Evolutionary conservation across 176 grass and related monocot species (phyloP), one percentile per base, ranked within the genome.

Genomic region (Oryza meyeriana): DNA sequence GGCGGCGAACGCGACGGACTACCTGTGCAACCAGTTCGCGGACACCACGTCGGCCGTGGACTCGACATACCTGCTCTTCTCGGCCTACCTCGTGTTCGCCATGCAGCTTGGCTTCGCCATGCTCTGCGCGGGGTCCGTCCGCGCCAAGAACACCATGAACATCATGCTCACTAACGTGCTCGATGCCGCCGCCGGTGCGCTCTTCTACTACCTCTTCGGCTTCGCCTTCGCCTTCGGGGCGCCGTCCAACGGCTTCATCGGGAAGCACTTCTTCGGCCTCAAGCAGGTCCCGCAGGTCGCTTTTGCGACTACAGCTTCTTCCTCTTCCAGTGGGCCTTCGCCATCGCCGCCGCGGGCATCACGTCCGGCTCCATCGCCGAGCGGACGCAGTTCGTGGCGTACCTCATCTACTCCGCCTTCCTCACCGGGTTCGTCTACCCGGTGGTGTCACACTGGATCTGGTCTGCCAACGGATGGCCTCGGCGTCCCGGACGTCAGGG

Each of bases 131-230:
- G 94, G 94, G 0, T 97, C 91, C 42, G 94, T 97, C 29, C 91
- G 94, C 68, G 94, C 94, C 69, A 97, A 97, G 88, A 97, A 97
- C 91, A 94, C 94, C 65, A 93, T 97, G 94, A 97, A 94, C 84
- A 97, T 94, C 71, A 91, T 97, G 89, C 94, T 97, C 47, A 93
- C 91, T 69, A 97, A 94, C 89, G 91, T 97, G 29, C 91, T 97
- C 10, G 94, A 97, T 61, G 94, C 94, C 22, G 91, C 91, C 2
- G 91, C 94, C 12, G 94, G 94, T 14, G 91, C 86, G 66, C 81
- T 97, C 69, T 97, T 91, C 84, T 94, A 97, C 81, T 97, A 97
- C 87, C 89, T 97, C n/a, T 97, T 97, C 81, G 94, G 94, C 64
- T 97, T 94, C 69, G 94, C 91, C 8, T 97, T 97, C 68, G 94